Base-by-base conservation (phyloP, 352 stramenopile genomes). In the Saprolegnia diclina region DNA sequence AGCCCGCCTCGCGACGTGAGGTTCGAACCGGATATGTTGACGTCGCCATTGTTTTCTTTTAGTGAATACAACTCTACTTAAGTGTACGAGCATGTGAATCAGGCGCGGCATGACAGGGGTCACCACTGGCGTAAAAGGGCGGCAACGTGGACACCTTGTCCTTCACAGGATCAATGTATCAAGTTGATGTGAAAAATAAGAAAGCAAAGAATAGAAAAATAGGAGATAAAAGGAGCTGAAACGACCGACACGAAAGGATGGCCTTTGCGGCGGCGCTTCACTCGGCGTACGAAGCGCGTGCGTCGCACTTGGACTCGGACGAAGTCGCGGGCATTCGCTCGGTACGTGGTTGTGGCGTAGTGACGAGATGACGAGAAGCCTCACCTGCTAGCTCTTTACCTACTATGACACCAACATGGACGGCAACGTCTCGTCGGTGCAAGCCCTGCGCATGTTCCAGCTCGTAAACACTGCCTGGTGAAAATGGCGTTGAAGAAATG, bases 371-470 rank as follows among this genome's bases (percentile, higher is more conserved):
- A 45, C 38, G 38, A 45, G 18, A 48, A 48, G 4, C 3, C 42
- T 3, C 2, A 48, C 13, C 11, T 48, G 42, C 13, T 65, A 89
- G 83, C 85, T 91, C 55, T 91, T 91, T 63, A 76, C 80, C 26
- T 91, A 78, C 76, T 90, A 88, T 59, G 83, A 90, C 71, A 87
- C 81, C 21, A 77, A 90, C 72, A 71, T 70, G 50, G 79, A 90
- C 32, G 83, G 83, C 40, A 80, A 76, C 22, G 73, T 91, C 40
- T 79, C 76, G 21, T 76, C 83, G 4, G 68, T 76, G n/a, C 80
- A 89, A 72, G 80, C 77, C 0, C 81, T 78, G 18, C 78, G 81
- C 21, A 87, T 90, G 65, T 89, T 91, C 52, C 71, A 75, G 4
- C 68, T 91, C 59, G 83, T 91, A 57, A 37, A 62, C 18, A n/a